A percentile compares a stretch with the other conserved stretches of the same genome.
Evolutionary conservation across 768 basidiomycete genomes (phyloP).

Genomic region (Lactifluus hygrophoroides): DNA sequence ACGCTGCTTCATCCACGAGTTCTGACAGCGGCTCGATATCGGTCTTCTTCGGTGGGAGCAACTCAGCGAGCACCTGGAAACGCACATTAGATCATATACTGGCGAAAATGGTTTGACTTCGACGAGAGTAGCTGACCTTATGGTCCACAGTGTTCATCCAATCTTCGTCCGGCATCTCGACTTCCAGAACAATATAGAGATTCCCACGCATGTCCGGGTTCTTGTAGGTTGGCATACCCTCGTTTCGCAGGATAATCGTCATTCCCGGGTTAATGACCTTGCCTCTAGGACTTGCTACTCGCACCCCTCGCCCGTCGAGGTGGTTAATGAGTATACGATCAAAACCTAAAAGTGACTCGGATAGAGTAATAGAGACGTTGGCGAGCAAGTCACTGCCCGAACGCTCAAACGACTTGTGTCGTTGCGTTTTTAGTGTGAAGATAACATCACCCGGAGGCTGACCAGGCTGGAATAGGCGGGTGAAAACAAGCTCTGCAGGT

Average conservation of each 20-base stretch:
- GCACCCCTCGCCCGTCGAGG: conserved; percentile 88
- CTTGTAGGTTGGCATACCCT: conserved; percentile 84
- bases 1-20: conserved; percentile 60
- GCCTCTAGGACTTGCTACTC: conserved; percentile 61
- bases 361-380: conserved; percentile 77
- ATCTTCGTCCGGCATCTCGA: conserved; percentile 79
- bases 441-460: conserved; percentile 86
- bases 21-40: conserved; percentile 67
- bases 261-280: conserved; percentile 70
- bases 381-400: conserved; percentile 75
- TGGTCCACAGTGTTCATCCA: conserved; percentile 66
- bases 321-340: conserved; percentile 85
- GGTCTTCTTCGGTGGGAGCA: conserved; percentile 69
- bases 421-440: conserved; percentile 60
- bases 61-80: conserved; percentile 46
- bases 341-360: conserved; percentile 94
- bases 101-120: no score
- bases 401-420: conserved; percentile 77
- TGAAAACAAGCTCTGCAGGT: not conserved
- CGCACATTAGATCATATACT: not conserved
- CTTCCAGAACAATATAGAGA: conserved; percentile 69
- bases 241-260: conserved; percentile 66
- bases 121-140: no score
- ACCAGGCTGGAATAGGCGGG: conserved; percentile 50
- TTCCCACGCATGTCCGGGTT: conserved; percentile 64